A percentile compares a stretch with the other conserved stretches of the same genome.
Evolutionary conservation across 495 filamentous ascomycete genomes (phyloP).

Genomic region (Aspergillus homomorphus): DNA sequence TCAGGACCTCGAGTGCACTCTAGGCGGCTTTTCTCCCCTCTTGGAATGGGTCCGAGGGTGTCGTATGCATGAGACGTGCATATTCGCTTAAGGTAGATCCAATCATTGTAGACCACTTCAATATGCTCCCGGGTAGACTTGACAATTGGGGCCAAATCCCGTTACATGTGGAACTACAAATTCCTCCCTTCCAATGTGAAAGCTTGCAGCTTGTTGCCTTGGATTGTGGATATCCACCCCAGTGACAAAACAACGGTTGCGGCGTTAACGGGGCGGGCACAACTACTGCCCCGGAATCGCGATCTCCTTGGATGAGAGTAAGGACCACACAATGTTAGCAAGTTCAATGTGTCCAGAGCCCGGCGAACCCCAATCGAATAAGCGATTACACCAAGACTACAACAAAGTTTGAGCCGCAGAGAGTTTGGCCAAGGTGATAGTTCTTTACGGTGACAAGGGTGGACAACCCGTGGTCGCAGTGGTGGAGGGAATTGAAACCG

Average conservation of each 20-base stretch:
- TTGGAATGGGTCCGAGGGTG: constrained; percentile 9
- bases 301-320: not conserved
- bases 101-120: constrained; percentile 4
- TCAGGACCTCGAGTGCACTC: not conserved
- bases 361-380: no score
- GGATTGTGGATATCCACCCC: not conserved
- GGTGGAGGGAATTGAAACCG: not conserved
- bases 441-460: not conserved
- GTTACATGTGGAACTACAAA: not conserved
- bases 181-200: not conserved
- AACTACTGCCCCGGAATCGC: not conserved
- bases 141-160: not conserved
- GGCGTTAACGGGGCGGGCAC: not conserved
- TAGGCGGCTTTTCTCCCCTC: not conserved
- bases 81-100: not conserved
- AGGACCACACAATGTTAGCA: not conserved
- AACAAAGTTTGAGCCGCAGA: not conserved
- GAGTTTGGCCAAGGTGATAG: not conserved
- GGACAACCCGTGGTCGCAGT: not conserved
- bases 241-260: not conserved
- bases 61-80: constrained; percentile 3
- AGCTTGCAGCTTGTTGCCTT: not conserved
- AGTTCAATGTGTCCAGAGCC: no score
- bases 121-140: not conserved
- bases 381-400: not conserved